Evolutionary conservation across 208 protist genomes (phyloP).

Genomic region (Leishmania tarentolae): DNA sequence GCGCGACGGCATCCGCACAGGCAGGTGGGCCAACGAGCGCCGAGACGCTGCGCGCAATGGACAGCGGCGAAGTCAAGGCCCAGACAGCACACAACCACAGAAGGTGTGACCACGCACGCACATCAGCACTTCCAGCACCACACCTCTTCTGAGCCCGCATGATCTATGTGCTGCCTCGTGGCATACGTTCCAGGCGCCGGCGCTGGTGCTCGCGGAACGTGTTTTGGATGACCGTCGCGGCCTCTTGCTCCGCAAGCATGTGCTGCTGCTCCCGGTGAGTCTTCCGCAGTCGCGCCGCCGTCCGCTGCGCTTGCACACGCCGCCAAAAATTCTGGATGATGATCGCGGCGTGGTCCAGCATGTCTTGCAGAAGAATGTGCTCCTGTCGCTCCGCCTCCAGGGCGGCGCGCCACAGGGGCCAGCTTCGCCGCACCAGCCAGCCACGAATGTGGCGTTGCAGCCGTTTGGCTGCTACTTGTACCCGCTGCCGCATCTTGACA

Average conservation of each 20-base stretch:
- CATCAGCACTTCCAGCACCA: not conserved
- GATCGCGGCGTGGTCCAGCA: constrained; percentile 65
- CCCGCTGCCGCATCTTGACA: constrained; percentile 32
- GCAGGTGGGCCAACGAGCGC: not conserved
- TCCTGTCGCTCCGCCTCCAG: constrained; percentile 37
- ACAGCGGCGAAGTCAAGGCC: not conserved
- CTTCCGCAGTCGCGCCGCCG: constrained; percentile 25
- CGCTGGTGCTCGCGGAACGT: constrained; percentile 49
- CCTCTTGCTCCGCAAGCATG: constrained; percentile 45
- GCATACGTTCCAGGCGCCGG: constrained; percentile 3
- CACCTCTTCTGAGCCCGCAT: not conserved
- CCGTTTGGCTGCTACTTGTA: constrained; percentile 44
- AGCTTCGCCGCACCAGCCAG: constrained; percentile 65
- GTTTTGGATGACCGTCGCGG: constrained; percentile 67
- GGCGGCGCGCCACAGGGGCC: constrained; percentile 37
- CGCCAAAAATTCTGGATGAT: constrained; percentile 83
- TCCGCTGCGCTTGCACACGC: constrained; percentile 33
- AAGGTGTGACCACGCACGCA: not conserved
- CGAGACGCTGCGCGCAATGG: not conserved
- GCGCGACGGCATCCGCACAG: not conserved
- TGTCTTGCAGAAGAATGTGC: constrained; percentile 49
- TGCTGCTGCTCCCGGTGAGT: constrained; percentile 24
- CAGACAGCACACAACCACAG: not conserved
- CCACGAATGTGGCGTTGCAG: constrained; percentile 77
- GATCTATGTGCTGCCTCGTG: not conserved